phyloP scores from a whole-genome alignment of 495 filamentous ascomycete species.

The Neurospora tetraspora region DNA sequence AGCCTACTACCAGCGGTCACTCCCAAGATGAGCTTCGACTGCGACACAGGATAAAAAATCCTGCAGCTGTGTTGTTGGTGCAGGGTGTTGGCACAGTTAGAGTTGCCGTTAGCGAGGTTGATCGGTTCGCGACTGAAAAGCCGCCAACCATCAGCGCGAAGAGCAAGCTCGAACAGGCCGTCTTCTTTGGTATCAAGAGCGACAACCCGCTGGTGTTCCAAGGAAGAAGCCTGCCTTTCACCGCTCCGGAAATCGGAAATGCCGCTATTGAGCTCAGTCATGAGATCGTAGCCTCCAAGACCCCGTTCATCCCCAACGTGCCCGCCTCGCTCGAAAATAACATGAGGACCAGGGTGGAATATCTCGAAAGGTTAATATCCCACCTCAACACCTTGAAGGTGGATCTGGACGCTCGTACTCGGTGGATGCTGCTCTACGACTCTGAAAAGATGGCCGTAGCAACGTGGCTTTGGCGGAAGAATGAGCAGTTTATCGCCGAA shows the following conservation, averaged over 20 bases:
- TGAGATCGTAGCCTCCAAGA: slow-evolving; percentile 70
- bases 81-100: slow-evolving; percentile 73
- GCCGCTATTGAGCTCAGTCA: slow-evolving; percentile 70
- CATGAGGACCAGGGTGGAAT: slow-evolving; percentile 56
- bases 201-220: slow-evolving; percentile 75
- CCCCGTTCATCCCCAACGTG: slow-evolving; percentile 57
- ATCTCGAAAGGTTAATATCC: slow-evolving; percentile 59
- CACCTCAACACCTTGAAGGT: slow-evolving; percentile 49
- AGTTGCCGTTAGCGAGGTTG: slow-evolving; percentile 47
- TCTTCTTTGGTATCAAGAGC: slow-evolving; percentile 75
- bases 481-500: slow-evolving; percentile 48
- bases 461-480: slow-evolving; percentile 66
- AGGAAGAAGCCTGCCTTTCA: slow-evolving; percentile 51
- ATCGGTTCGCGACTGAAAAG: slow-evolving; percentile 37
- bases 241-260: slow-evolving; percentile 56
- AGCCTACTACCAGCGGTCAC: slow-evolving; percentile 30
- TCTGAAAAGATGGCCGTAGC: slow-evolving; percentile 86
- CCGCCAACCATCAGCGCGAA: slow-evolving; percentile 59
- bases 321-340: slow-evolving; percentile 72
- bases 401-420: slow-evolving; percentile 47
- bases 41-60: slow-evolving; percentile 46
- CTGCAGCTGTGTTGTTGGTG: slow-evolving; percentile 62
- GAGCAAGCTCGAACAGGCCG: slow-evolving; percentile 85
- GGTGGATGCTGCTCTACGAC: slow-evolving; percentile 78
- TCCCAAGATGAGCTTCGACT: slow-evolving; percentile 33